phyloP scores from a whole-genome alignment of 192 early-diverging fungal genomes.

The Coemansia sp. region DNA sequence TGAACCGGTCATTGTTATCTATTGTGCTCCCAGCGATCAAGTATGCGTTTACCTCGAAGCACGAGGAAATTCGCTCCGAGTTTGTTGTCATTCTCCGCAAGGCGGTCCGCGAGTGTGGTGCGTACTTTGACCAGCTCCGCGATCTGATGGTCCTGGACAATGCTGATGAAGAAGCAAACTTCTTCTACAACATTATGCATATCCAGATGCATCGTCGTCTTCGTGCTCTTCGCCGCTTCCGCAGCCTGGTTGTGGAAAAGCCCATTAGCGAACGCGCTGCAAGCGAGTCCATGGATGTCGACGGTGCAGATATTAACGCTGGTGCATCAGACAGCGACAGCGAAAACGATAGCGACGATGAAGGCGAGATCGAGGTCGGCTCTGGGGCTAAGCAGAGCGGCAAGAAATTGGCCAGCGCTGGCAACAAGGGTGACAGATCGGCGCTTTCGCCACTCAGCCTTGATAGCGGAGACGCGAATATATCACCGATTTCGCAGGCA shows the following conservation, averaged over 20 bases:
- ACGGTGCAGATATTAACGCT: conserved; percentile 1
- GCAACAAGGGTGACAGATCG: not conserved
- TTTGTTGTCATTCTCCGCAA: conserved; percentile 35
- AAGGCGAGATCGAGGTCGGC: not conserved
- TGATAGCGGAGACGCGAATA: conserved; percentile 17
- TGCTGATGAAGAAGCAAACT: conserved; percentile 71
- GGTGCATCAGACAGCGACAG: not conserved
- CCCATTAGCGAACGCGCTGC: not conserved
- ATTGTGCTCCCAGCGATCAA: conserved; percentile 46
- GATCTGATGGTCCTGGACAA: conserved; percentile 46
- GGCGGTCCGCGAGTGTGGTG: conserved; percentile 38
- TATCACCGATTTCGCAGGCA: conserved; percentile 28
- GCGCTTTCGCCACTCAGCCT: conserved; percentile 21
- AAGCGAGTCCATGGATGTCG: conserved; percentile 33
- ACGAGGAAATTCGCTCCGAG: conserved; percentile 39
- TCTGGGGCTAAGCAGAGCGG: not conserved
- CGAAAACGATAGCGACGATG: conserved; percentile 5
- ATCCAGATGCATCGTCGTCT: conserved; percentile 93
- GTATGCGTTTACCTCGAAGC: conserved; percentile 34
- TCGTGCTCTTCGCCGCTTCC: conserved; percentile 77
- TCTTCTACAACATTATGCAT: conserved; percentile 95
- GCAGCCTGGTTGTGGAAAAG: conserved; percentile 34
- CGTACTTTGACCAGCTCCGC: conserved; percentile 39
- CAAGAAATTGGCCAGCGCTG: not conserved
- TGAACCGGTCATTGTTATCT: conserved; percentile 16